Evolutionary conservation across 2,329 filamentous ascomycete genomes (phyloP).

Genomic region (Fusarium domesticum): DNA sequence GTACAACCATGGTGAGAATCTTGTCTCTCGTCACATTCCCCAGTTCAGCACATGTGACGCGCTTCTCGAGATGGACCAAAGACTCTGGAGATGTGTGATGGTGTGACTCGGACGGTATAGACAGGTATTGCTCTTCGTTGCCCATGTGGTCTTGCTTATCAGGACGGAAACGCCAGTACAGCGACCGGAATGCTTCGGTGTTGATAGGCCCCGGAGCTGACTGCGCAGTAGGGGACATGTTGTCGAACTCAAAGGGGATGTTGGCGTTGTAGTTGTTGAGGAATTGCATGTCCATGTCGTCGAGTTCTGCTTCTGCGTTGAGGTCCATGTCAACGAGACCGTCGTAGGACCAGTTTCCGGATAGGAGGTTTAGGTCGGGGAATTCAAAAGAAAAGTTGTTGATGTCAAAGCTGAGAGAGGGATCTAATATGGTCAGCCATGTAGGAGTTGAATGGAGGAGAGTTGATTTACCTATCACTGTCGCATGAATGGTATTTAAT

Average conservation of each 20-base stretch:
- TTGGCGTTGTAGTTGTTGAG: constrained; percentile 32
- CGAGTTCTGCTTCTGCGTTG: constrained; percentile 26
- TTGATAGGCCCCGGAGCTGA: constrained; percentile 18
- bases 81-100: constrained; percentile 26
- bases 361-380: constrained; percentile 21
- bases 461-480: constrained; percentile 10
- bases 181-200: constrained; percentile 26
- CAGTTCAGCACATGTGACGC: constrained; percentile 21
- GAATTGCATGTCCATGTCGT: constrained; percentile 33
- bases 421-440: too few relatives aligned
- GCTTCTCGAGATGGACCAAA: constrained; percentile 10
- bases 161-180: constrained; percentile 32
- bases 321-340: constrained; percentile 4
- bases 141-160: constrained; percentile 31
- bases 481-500: constrained; percentile 12
- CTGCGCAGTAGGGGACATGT: constrained; percentile 5
- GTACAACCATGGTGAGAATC: constrained; percentile 30
- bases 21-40: constrained; percentile 26
- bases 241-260: constrained; percentile 29
- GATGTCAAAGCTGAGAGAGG: constrained; percentile 2
- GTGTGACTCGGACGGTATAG: constrained; percentile 21
- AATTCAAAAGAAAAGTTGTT: constrained; percentile 14
- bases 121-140: constrained; percentile 33
- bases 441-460: too few relatives aligned
- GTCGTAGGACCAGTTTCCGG: constrained; percentile 11